Base-by-base conservation (phyloP, 345 rosid genomes). In the Limnanthes douglasii region DNA sequence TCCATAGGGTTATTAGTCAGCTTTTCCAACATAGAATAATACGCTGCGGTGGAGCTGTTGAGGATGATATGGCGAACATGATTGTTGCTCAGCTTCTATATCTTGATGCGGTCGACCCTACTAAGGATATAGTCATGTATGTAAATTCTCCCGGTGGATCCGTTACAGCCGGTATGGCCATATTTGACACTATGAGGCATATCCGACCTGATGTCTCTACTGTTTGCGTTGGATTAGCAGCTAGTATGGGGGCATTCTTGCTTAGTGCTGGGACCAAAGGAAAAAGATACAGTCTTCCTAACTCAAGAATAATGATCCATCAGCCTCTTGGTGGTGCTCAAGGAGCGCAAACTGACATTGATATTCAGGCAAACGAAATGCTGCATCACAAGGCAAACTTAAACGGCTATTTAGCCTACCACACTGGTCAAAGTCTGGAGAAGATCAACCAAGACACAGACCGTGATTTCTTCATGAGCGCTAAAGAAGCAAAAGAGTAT, bases 131-230 rank as follows among this genome's bases (percentile, higher is more conserved):
- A 41, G 79, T 80, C 39, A 80, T 90, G 80, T 90, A 84, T 61
- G 80, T 90, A 29, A 90, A 90, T 49, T 90, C 95, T 45, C 98
- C 98, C 40, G 98, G 98, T 48, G 98, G 98, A 47, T 90, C 95
- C 22, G 95, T 84, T 51, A 90, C 95, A 20, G 98, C 98, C 15
- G 98, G 98, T 90, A 79, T 90, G 98, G 98, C 98, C 31, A 48
- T 90, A 35, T 90, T 80, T 34, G 98, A 90, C 66, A 77, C 85
- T 1, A 84, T 90, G 93, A 80, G 75, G 71, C 98, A 84, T 65
- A 70, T 90, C 41, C 77, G 98, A 3, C 85, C 94, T 20, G 76
- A 84, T 68, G 95, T 90, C 21, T 80, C 95, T 38, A 90, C 98
- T 41, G 95, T 84, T 10, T 90, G 98, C 54, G 92, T 90, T 21